Evolutionary conservation across 192 early-diverging fungal genomes (phyloP).

Genomic region (Coemansia javaensis): DNA sequence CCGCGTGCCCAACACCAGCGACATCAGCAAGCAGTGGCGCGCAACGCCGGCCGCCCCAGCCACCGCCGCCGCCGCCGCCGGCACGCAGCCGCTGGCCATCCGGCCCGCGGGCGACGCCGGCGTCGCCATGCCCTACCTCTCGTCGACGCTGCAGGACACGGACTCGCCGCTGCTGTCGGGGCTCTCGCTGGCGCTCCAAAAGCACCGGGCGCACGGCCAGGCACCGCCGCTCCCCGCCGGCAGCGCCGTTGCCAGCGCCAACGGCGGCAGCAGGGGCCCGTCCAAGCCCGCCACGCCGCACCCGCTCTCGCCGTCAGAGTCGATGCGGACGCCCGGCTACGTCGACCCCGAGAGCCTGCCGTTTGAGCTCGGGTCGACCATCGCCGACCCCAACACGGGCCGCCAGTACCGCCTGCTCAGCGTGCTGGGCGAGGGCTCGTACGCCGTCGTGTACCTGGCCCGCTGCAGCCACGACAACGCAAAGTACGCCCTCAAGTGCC

Average conservation of each 20-base stretch:
- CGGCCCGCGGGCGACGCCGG: slow-evolving; percentile 11
- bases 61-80: slow-evolving; percentile 3
- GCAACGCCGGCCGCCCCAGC: slow-evolving; percentile 10
- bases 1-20: slow-evolving; percentile 37
- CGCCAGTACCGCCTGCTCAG: slow-evolving; percentile 44
- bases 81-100: slow-evolving; percentile 5
- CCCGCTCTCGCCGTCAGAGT: slow-evolving; percentile 42
- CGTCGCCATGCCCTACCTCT: slow-evolving; percentile 17
- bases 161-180: slow-evolving; percentile 39
- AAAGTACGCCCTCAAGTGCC: slow-evolving; percentile 68
- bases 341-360: slow-evolving; percentile 47
- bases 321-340: slow-evolving; percentile 49
- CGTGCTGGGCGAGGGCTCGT: slow-evolving; percentile 69
- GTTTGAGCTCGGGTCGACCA: slow-evolving; percentile 45
- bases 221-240: no score
- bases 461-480: slow-evolving; percentile 53
- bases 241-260: no score
- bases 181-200: slow-evolving; percentile 45
- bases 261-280: no score
- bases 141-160: slow-evolving; percentile 46
- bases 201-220: slow-evolving; percentile 14
- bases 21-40: slow-evolving; percentile 50
- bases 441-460: slow-evolving; percentile 72
- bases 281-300: slow-evolving; percentile 37
- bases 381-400: slow-evolving; percentile 41